These are phyloP conservation scores for Fusarium falciforme DNA, from an alignment of 2,329 filamentous ascomycete species.

Conservation along the genomic window DNA sequence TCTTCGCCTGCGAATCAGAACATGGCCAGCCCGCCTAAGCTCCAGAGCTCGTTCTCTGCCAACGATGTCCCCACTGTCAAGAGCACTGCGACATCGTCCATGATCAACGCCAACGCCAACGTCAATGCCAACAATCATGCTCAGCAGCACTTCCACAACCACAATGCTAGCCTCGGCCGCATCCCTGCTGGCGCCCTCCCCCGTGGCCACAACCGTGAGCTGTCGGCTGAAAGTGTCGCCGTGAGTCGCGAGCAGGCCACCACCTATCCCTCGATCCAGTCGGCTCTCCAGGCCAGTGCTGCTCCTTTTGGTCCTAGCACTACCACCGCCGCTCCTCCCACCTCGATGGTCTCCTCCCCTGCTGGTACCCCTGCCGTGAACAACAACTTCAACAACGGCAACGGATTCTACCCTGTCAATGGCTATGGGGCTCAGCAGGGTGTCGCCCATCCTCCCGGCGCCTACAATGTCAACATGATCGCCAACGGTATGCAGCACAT, in stretches of 20 bases:
- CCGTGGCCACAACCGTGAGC: constrained; percentile 79
- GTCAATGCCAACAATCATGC: constrained; percentile 68
- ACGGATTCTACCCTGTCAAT: constrained; percentile 48
- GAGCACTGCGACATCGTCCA: constrained; percentile 65
- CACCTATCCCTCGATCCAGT: constrained; percentile 71
- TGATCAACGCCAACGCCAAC: constrained; percentile 60
- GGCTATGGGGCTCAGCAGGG: constrained; percentile 46
- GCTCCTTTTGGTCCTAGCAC: constrained; percentile 78
- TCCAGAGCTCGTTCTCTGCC: constrained; percentile 90
- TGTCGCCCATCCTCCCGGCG: constrained; percentile 39
- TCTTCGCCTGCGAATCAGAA: constrained; percentile 61
- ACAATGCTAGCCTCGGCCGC: constrained; percentile 84
- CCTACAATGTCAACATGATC: constrained; percentile 61
- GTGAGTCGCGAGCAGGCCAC: constrained; percentile 57
- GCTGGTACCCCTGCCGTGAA: constrained; percentile 38
- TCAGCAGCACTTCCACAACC: constrained; percentile 76
- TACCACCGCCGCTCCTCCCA: constrained; percentile 44
- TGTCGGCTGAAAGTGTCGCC: constrained; percentile 64
- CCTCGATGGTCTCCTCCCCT: constrained; percentile 43
- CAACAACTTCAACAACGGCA: constrained; percentile 45
- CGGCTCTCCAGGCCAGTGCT: constrained; percentile 82
- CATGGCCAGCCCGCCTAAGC: constrained; percentile 75
- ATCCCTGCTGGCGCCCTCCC: constrained; percentile 75
- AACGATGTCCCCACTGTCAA: constrained; percentile 91
- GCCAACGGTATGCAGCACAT: constrained; percentile 77